Percentiles rank a stretch among this genome's conserved stretches.
Conservation (phyloP, 2,329 filamentous ascomycete species). For the Ambrosiella cleistominuta region DNA sequence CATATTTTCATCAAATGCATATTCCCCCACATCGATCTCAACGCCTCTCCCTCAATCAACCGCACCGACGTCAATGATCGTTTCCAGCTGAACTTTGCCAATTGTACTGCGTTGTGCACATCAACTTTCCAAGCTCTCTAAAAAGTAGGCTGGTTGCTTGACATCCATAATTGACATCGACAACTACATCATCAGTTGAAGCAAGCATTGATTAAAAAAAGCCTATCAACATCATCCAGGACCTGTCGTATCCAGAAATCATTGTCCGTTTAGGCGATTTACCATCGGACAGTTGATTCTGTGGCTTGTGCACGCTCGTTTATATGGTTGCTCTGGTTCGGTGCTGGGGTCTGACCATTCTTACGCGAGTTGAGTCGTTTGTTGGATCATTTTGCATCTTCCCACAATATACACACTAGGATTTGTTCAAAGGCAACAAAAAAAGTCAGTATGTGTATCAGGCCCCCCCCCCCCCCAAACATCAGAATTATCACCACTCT, state of each 20-base stretch:
- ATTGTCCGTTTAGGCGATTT: background rate
- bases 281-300: conserved; percentile 4
- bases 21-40: background rate
- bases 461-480: too few relatives aligned
- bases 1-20: background rate
- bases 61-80: background rate
- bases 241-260: background rate
- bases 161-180: too few relatives aligned
- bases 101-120: background rate
- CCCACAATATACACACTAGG: too few relatives aligned
- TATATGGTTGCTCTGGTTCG: conserved; percentile 11
- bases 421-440: too few relatives aligned
- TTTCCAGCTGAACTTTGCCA: background rate
- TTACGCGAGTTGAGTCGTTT: too few relatives aligned
- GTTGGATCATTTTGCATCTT: too few relatives aligned
- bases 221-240: background rate
- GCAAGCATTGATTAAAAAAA: too few relatives aligned
- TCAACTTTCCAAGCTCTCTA: background rate
- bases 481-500: too few relatives aligned
- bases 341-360: background rate
- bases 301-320: conserved; percentile 14
- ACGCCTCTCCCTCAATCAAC: background rate
- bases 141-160: too few relatives aligned
- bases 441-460: too few relatives aligned
- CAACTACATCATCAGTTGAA: too few relatives aligned